These are phyloP conservation scores for Cordyceps cicadae DNA, from an alignment of 2,329 filamentous ascomycete species.

Conservation along the genomic window DNA sequence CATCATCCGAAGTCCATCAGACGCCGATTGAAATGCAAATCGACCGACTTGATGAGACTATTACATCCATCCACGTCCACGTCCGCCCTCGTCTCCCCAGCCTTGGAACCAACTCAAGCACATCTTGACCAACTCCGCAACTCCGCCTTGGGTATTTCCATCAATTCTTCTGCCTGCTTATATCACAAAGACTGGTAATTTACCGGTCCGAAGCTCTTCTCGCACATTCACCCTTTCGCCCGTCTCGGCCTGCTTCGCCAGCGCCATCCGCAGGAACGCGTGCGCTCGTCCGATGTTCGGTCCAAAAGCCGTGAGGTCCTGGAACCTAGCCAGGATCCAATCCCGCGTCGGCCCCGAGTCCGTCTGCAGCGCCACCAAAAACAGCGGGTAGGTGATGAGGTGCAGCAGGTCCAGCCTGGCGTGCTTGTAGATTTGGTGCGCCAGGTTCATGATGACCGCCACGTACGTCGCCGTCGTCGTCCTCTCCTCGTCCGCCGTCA, in stretches of 20 bases:
- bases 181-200: neutral
- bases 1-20: no score
- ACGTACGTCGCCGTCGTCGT: slow-evolving; percentile 1
- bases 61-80: neutral
- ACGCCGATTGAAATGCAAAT: no score
- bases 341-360: slow-evolving; percentile 24
- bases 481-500: neutral
- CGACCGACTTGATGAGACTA: no score
- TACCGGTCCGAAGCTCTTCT: neutral
- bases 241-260: neutral
- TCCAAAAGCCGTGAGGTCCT: slow-evolving; percentile 22
- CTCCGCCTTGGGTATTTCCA: neutral
- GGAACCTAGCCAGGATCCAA: slow-evolving; percentile 26
- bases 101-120: neutral
- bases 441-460: slow-evolving; percentile 23
- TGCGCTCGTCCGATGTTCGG: slow-evolving; percentile 25
- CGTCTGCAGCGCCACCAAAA: slow-evolving; percentile 29
- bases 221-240: slow-evolving; percentile 2
- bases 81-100: neutral
- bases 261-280: slow-evolving; percentile 17
- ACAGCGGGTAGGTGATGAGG: slow-evolving; percentile 27
- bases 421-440: slow-evolving; percentile 25
- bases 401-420: slow-evolving; percentile 24
- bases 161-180: neutral
- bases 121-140: neutral